These are phyloP conservation scores for Podaxis sp. DNA, from an alignment of 768 basidiomycete genomes.

Conservation along the genomic window DNA sequence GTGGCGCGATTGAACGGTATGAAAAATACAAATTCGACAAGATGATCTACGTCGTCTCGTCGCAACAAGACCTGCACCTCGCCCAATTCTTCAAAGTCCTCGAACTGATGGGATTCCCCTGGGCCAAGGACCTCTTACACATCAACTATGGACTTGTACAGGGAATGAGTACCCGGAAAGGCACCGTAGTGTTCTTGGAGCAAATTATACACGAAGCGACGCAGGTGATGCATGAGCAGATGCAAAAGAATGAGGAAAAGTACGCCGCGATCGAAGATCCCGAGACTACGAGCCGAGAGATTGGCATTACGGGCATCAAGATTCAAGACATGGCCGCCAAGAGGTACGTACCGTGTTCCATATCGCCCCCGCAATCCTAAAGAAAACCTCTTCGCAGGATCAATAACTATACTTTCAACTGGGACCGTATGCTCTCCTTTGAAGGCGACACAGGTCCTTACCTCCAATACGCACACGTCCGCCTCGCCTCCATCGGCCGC, in stretches of 20 bases:
- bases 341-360: slow-evolving; percentile 48
- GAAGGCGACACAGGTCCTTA: slow-evolving; percentile 95
- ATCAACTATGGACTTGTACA: slow-evolving; percentile 90
- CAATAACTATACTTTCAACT: slow-evolving; percentile 95
- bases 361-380: not conserved
- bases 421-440: slow-evolving; percentile 90
- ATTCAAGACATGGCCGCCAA: slow-evolving; percentile 98
- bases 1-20: slow-evolving; percentile 88
- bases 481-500: slow-evolving; percentile 86
- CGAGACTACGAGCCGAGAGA: slow-evolving; percentile 70
- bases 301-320: slow-evolving; percentile 95
- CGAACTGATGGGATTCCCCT: slow-evolving; percentile 84
- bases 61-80: slow-evolving; percentile 85
- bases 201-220: slow-evolving; percentile 90
- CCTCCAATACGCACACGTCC: slow-evolving; percentile 96
- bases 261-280: slow-evolving; percentile 89
- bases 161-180: slow-evolving; percentile 89
- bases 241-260: slow-evolving; percentile 70
- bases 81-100: slow-evolving; percentile 94
- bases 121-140: slow-evolving; percentile 82
- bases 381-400: slow-evolving; percentile 48
- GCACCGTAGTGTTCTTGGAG: slow-evolving; percentile 93
- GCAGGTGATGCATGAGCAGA: slow-evolving; percentile 93
- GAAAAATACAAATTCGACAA: slow-evolving; percentile 84
- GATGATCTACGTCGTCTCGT: slow-evolving; percentile 86